Evolutionary conservation across 441 rosid species (phyloP), one percentile per base, ranked within the genome.

Genomic region (Eruca vesicaria): DNA sequence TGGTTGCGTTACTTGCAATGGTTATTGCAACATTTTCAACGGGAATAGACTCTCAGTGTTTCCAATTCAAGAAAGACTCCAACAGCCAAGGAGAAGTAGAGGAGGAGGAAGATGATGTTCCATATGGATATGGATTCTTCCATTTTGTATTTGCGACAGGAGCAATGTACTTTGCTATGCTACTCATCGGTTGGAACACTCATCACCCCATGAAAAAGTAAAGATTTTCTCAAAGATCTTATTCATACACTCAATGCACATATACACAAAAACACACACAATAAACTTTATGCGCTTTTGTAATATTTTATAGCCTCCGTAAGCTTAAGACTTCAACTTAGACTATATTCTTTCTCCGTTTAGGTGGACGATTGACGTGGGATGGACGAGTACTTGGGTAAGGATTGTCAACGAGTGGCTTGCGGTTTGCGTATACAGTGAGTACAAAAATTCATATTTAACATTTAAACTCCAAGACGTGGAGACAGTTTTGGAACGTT

Each of bases 341-440:
- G 28, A 20, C 1, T 14, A 1, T 62, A 19, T 53, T 61, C 18
- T 53, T 50, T 16, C 16, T 2, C 2, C 29, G 16, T 81, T 79
- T 82, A 96, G 99, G 86, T 96, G 99, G 99, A 96, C 99, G 33
- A 91, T 96, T 71, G 99, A 95, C 35, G 98, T 95, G 59, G 98
- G 99, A 58, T 93, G 99, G 99, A 96, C 99, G 10, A 96, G 99
- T 79, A 85, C 97, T 48, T 93, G 99, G 99, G 98, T 96, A 31
- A 87, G 95, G 78, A 75, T 96, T 36, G 89, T 91, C 63, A 93
- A 91, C 62, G 98, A 96, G 82, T 93, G 98, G 98, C 87, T 96
- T 9, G 99, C 97, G n/a, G 98, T 87, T 78, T 93, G 95, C 26
- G 90, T 96, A 14, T 96, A 91, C 76, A 28, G 99, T 96, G 83